Evolutionary conservation across 2,329 filamentous ascomycete species (phyloP).

Genomic region (Malbranchea cinnamomea): DNA sequence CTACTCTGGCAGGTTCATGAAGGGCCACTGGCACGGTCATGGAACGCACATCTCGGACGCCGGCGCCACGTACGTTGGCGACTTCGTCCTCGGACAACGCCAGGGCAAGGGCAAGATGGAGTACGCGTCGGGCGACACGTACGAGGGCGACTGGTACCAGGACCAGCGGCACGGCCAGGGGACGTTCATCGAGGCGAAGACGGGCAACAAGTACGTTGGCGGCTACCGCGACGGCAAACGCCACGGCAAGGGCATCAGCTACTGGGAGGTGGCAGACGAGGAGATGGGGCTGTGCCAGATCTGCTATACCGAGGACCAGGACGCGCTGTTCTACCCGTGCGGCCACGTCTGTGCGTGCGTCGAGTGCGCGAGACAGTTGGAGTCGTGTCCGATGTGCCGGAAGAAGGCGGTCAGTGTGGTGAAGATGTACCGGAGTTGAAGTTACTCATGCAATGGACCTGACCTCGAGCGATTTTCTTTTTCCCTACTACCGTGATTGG

Average conservation of each 20-base stretch:
- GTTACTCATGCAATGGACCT: too few relatives aligned
- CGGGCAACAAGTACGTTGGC: slow-evolving; percentile 46
- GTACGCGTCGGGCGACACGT: slow-evolving; percentile 39
- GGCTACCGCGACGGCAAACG: slow-evolving; percentile 46
- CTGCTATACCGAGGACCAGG: slow-evolving; percentile 45
- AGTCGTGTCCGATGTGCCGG: slow-evolving; percentile 46
- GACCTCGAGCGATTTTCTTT: too few relatives aligned
- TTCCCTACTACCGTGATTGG: too few relatives aligned
- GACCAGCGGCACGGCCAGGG: slow-evolving; percentile 40
- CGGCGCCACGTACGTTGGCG: slow-evolving; percentile 41
- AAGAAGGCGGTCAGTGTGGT: slow-evolving; percentile 41
- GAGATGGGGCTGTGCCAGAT: slow-evolving; percentile 45
- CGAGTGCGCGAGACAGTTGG: slow-evolving; percentile 43
- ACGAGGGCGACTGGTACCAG: slow-evolving; percentile 32
- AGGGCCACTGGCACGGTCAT: slow-evolving; percentile 38
- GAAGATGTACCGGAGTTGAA: slow-evolving; percentile 38
- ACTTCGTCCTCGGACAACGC: slow-evolving; percentile 37
- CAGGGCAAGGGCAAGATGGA: slow-evolving; percentile 43
- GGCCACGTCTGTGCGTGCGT: slow-evolving; percentile 48
- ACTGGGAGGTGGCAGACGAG: slow-evolving; percentile 47
- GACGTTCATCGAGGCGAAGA: slow-evolving; percentile 39
- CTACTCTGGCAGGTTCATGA: slow-evolving; percentile 39
- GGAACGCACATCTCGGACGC: slow-evolving; percentile 39
- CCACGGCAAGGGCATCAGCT: slow-evolving; percentile 46
- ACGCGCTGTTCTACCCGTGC: slow-evolving; percentile 47